Evolutionary conservation across 768 basidiomycete species (phyloP).

Genomic region (Chalciporus sphaerocephalus): DNA sequence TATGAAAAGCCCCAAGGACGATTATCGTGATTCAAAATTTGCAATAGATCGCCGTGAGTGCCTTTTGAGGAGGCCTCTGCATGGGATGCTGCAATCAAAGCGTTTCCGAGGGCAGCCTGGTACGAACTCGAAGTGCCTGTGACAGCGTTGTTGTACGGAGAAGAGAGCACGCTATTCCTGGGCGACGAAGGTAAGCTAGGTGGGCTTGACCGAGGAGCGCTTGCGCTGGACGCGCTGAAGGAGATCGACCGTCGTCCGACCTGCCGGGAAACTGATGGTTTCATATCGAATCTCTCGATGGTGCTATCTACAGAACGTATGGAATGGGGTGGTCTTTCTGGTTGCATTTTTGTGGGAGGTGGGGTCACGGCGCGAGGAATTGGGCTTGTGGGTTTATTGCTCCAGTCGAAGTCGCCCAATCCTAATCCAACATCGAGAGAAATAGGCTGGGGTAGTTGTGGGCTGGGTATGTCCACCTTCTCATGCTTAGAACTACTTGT

Average conservation of each 20-base stretch:
- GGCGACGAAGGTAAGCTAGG: constrained; percentile 52
- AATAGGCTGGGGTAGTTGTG: constrained; percentile 50
- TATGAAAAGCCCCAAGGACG: constrained; percentile 92
- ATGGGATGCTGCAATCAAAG: constrained; percentile 90
- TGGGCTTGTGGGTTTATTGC: constrained; percentile 20
- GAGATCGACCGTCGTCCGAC: constrained; percentile 71
- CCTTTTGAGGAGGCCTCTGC: constrained; percentile 90
- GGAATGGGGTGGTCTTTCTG: constrained; percentile 11
- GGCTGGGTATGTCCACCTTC: constrained; percentile 43
- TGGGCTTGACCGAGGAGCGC: constrained; percentile 36
- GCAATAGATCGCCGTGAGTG: constrained; percentile 83
- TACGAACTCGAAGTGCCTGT: constrained; percentile 27
- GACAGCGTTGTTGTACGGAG: constrained; percentile 20
- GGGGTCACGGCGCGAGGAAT: constrained; percentile 15
- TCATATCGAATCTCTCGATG: constrained; percentile 35
- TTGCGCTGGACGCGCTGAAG: constrained; percentile 38
- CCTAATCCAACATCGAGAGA: constrained; percentile 55
- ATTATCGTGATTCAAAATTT: constrained; percentile 87
- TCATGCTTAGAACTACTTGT: constrained; percentile 27
- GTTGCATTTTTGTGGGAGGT: constrained; percentile 13
- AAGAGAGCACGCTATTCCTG: constrained; percentile 40
- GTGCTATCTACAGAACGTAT: constrained; percentile 23
- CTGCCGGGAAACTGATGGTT: constrained; percentile 39
- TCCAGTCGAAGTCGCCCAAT: constrained; percentile 54
- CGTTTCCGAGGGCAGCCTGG: constrained; percentile 79